Evolutionary conservation across 768 basidiomycete species (phyloP), one percentile per base, ranked within the genome.

Genomic region (Tulasnella sp.): DNA sequence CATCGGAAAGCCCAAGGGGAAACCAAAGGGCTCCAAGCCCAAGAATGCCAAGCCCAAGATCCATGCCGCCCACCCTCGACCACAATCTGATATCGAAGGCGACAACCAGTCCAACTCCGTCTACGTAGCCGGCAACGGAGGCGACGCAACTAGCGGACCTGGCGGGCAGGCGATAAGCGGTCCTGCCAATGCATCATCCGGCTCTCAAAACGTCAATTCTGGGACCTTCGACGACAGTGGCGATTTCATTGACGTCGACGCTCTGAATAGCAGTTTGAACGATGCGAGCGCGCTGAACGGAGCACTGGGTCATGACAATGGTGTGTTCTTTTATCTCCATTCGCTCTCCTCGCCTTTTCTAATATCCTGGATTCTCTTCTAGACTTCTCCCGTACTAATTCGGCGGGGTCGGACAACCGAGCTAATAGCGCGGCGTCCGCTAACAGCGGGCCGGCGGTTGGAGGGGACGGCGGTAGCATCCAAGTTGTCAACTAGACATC

Each of bases 81-180:
- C 62, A 36, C 31, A 68, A 34, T 27, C 31, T n/a, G 58, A 62
- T 21, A 12, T 21, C 21, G 58, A 62, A 62, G 58, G 58, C 62
- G 34, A 27, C 73, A 39, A 40, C 18, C 73, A 40, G 38, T 74
- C 52, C 36, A 39, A 46, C 27, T 4, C 42, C 1, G 42, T 44
- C 21, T 58, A 77, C 31, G 58, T 77, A 14, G 76, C 76, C 27
- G 76, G 76, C 34, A 77, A 77, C 38, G 76, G 76, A 21, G 76
- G 76, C 16, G 62, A 77, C 76, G 76, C 76, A 19, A 34, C 27
- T 8, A 58, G 52, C 39, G 76, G 76, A 2, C 18, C 76, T 77
- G 76, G 76, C 9, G 76, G 76, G 4, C 31, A 77, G 39, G 76
- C 76, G 8, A 56, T 52, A 2, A 58, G 76, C 16, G 76, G 56